phyloP scores from a whole-genome alignment of 345 rosid species.

The Rhizophora mangle region DNA sequence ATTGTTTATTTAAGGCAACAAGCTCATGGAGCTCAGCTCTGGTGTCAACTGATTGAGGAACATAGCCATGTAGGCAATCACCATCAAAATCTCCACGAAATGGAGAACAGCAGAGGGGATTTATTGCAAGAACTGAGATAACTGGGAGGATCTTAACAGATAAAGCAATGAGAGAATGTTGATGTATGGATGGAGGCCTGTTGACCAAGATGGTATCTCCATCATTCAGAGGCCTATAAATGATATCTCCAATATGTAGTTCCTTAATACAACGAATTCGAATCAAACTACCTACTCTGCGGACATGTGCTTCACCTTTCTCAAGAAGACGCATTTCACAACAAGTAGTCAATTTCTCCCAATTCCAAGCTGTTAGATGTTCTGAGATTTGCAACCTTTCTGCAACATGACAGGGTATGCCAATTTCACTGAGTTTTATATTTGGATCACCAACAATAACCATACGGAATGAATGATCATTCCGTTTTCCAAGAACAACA shows the following conservation, averaged over 20 bases:
- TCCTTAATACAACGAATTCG: slow-evolving; percentile 43
- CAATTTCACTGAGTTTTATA: slow-evolving; percentile 67
- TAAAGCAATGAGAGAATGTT: slow-evolving; percentile 79
- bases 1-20: slow-evolving; percentile 73
- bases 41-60: slow-evolving; percentile 77
- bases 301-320: slow-evolving; percentile 53
- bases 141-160: slow-evolving; percentile 68
- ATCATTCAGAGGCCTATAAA: slow-evolving; percentile 59
- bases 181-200: slow-evolving; percentile 94
- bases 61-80: slow-evolving; percentile 90
- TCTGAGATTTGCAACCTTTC: slow-evolving; percentile 74
- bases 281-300: slow-evolving; percentile 58
- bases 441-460: slow-evolving; percentile 86
- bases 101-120: slow-evolving; percentile 84
- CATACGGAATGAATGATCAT: slow-evolving; percentile 78
- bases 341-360: slow-evolving; percentile 46
- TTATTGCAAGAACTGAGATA: slow-evolving; percentile 67
- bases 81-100: slow-evolving; percentile 97
- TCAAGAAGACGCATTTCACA: slow-evolving; percentile 51
- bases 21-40: slow-evolving; percentile 80
- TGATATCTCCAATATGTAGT: slow-evolving; percentile 55
- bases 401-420: slow-evolving; percentile 75
- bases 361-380: slow-evolving; percentile 64
- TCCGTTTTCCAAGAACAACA: slow-evolving; percentile 82
- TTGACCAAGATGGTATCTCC: slow-evolving; percentile 80